phyloP scores from a whole-genome alignment of 768 basidiomycete species.

The Royoungia palumana region DNA sequence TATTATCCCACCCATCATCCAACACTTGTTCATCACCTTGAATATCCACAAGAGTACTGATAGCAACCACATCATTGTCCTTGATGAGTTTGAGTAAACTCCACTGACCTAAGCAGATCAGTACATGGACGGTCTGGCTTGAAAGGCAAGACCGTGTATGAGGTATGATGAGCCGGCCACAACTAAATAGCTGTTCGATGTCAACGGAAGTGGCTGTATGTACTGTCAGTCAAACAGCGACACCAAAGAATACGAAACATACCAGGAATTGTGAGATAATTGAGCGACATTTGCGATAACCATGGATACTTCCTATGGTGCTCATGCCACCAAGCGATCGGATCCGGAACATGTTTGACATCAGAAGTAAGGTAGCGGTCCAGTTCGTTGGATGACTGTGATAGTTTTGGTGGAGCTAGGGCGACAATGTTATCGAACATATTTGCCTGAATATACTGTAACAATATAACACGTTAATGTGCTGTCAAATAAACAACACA shows the following conservation, averaged over 20 bases:
- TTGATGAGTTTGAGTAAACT: not conserved
- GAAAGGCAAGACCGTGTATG: not conserved
- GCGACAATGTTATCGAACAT: constrained; percentile 19
- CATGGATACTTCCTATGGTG: not conserved
- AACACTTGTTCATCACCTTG: too few species aligned
- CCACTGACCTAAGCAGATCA: not conserved
- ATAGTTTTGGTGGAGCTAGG: not conserved
- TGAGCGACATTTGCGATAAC: not conserved
- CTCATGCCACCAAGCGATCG: not conserved
- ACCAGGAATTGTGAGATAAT: not conserved
- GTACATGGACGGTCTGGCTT: not conserved
- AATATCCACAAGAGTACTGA: too few species aligned
- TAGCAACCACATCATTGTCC: not conserved
- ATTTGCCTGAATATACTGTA: constrained; percentile 6
- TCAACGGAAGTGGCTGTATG: not conserved
- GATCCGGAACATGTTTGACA: not conserved
- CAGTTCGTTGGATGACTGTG: constrained; percentile 15
- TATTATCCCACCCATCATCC: too few species aligned
- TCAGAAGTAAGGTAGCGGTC: constrained; percentile 24
- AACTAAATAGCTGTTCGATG: not conserved
- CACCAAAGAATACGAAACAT: too few species aligned
- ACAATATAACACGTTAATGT: too few species aligned
- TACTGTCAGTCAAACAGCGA: too few species aligned
- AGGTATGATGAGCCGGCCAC: not conserved
- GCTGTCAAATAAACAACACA: too few species aligned